A percentile compares a stretch with the other conserved stretches of the same genome.
Conservation (phyloP, 1,139 yeast species). For the Geotrichum carabidarum region DNA sequence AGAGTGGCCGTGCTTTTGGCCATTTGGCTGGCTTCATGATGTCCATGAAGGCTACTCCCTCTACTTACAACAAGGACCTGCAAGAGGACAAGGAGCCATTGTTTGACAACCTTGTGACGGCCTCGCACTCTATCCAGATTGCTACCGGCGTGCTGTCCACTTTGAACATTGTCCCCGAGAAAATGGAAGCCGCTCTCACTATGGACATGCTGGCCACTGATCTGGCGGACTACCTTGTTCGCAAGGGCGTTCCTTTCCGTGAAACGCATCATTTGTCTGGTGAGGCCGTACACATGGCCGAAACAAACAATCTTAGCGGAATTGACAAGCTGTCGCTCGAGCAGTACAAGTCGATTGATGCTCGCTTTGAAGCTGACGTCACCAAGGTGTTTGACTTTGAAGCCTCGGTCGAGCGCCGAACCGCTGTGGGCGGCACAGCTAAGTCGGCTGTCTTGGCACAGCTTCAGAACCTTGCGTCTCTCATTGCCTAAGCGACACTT, state of each 20-base stretch:
- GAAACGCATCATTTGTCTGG: slow-evolving; percentile 98
- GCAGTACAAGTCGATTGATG: slow-evolving; percentile 74
- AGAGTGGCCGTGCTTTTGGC: slow-evolving; percentile 96
- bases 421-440: slow-evolving; percentile 96
- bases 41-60: slow-evolving; percentile 93
- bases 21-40: slow-evolving; percentile 90
- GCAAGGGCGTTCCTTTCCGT: slow-evolving; percentile 98
- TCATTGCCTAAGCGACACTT: slow-evolving; percentile 18
- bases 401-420: slow-evolving; percentile 90
- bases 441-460: slow-evolving; percentile 80
- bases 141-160: slow-evolving; percentile 97
- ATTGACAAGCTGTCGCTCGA: slow-evolving; percentile 70
- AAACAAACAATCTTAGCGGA: slow-evolving; percentile 66
- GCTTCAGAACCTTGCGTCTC: slow-evolving; percentile 40
- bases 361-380: slow-evolving; percentile 77
- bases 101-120: slow-evolving; percentile 84
- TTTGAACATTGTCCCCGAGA: slow-evolving; percentile 59
- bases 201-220: slow-evolving; percentile 99
- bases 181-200: slow-evolving; percentile 82
- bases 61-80: slow-evolving; percentile 95
- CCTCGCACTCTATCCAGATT: slow-evolving; percentile 85
- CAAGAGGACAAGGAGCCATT: slow-evolving; percentile 98
- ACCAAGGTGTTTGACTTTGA: slow-evolving; percentile 82
- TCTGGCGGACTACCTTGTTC: slow-evolving; percentile 91
- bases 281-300: slow-evolving; percentile 90